These are phyloP conservation scores for Nyctanthes arbortristis DNA, from an alignment of 257 asterid species.

Conservation along the genomic window DNA sequence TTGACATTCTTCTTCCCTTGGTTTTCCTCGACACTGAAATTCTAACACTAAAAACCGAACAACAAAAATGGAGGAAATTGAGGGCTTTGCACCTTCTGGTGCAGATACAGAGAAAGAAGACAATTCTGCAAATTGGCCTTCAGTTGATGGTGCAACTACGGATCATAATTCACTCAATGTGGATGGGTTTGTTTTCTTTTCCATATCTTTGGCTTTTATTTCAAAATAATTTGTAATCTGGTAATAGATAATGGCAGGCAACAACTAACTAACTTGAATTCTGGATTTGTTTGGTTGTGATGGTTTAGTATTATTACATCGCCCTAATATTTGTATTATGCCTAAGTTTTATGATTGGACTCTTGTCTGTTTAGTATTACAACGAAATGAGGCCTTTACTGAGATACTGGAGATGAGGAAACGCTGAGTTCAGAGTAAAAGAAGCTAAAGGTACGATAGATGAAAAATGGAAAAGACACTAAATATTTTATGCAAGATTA, in stretches of 20 bases:
- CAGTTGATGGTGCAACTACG: conserved; percentile 10
- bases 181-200: conserved; percentile 26
- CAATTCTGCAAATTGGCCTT: background rate
- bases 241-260: background rate
- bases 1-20: background rate
- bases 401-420: too few species aligned
- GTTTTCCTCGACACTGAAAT: conserved; percentile 6
- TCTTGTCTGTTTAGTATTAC: background rate
- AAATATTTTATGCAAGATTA: background rate
- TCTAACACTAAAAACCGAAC: background rate
- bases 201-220: background rate
- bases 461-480: background rate
- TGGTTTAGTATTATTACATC: background rate
- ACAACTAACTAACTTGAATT: background rate
- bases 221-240: background rate
- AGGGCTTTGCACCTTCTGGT: conserved; percentile 6
- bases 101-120: conserved; percentile 19
- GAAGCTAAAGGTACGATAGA: background rate
- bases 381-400: too few species aligned
- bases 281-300: background rate
- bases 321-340: background rate
- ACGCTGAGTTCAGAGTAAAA: background rate
- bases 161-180: conserved; percentile 25
- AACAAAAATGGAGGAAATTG: conserved; percentile 21
- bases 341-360: too few species aligned